Conservation (phyloP, 2,329 filamentous ascomycete genomes). For the Didymella pinodella region DNA sequence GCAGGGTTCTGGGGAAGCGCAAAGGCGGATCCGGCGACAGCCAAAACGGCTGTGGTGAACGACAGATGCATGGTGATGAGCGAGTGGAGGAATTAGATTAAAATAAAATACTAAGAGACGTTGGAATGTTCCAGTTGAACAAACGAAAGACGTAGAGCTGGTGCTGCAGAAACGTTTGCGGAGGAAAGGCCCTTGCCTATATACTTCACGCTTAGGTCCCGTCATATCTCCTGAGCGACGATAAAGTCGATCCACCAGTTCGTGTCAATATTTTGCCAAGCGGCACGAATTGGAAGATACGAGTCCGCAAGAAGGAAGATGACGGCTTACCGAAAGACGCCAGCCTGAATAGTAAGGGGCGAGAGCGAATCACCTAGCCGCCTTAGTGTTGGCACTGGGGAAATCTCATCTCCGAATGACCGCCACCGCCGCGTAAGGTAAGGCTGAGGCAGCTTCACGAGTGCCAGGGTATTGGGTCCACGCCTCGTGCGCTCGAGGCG, state of each 20-base stretch:
- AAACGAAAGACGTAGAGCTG: conserved; percentile 23
- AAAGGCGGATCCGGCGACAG: conserved; percentile 20
- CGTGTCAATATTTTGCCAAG: conserved; percentile 17
- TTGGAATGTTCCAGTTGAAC: conserved; percentile 17
- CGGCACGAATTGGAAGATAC: conserved; percentile 2
- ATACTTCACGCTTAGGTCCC: conserved; percentile 2
- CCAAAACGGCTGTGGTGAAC: conserved; percentile 20
- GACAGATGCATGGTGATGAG: conserved; percentile 22
- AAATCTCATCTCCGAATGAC: conserved; percentile 20
- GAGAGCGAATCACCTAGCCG: conserved; percentile 20
- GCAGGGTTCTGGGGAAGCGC: conserved; percentile 23
- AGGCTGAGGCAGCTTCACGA: conserved; percentile 16
- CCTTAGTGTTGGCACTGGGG: conserved; percentile 15
- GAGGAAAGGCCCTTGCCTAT: conserved; percentile 15
- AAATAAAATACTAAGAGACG: conserved; percentile 18
- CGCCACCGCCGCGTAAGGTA: conserved; percentile 19
- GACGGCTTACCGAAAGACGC: conserved; percentile 17
- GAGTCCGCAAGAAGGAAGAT: conserved; percentile 17
- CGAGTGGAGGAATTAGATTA: conserved; percentile 20
- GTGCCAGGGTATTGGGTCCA: conserved; percentile 15
- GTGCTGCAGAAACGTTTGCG: conserved; percentile 20
- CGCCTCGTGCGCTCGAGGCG: conserved; percentile 11
- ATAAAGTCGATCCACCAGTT: conserved; percentile 21
- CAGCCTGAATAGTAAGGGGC: conserved; percentile 22
- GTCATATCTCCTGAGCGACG: conserved; percentile 21